phyloP scores from a whole-genome alignment of 805 yeast species.

The Metschnikowia henanensis region DNA sequence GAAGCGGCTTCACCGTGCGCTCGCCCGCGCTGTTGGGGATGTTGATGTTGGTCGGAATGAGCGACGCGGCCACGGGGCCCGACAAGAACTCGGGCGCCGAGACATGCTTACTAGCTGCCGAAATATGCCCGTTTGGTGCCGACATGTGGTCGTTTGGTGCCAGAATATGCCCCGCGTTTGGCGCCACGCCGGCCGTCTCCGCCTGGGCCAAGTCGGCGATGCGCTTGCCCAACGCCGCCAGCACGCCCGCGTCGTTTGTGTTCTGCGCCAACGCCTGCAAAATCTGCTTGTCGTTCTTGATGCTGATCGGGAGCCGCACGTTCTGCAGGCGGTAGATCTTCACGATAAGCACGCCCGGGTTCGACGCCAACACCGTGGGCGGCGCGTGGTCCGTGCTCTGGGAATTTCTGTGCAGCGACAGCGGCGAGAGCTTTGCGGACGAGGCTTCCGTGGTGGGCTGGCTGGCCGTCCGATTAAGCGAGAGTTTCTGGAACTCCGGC shows the following conservation, averaged over 20 bases:
- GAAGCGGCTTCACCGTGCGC: constrained; percentile 59
- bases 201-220: constrained; percentile 11
- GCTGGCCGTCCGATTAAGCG: constrained; percentile 8
- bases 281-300: constrained; percentile 62
- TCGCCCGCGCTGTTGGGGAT: constrained; percentile 48
- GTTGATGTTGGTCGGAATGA: constrained; percentile 51
- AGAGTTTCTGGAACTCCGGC: constrained; percentile 13
- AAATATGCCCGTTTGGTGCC: too few species aligned
- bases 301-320: constrained; percentile 67
- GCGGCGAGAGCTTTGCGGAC: constrained; percentile 3
- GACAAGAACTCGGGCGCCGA: constrained; percentile 27
- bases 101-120: too few species aligned
- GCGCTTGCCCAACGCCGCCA: constrained; percentile 12
- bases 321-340: constrained; percentile 72
- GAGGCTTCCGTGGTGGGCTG: constrained; percentile 9
- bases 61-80: constrained; percentile 33
- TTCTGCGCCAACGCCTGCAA: constrained; percentile 66
- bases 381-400: constrained; percentile 1
- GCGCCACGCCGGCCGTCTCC: constrained; percentile 9
- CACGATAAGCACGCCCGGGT: constrained; percentile 75
- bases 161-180: too few species aligned
- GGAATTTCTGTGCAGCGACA: constrained; percentile 1
- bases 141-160: too few species aligned
- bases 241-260: constrained; percentile 30
- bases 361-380: constrained; percentile 19